phyloP scores from a whole-genome alignment of 78 protist species.

The Isochrysis galbana region DNA sequence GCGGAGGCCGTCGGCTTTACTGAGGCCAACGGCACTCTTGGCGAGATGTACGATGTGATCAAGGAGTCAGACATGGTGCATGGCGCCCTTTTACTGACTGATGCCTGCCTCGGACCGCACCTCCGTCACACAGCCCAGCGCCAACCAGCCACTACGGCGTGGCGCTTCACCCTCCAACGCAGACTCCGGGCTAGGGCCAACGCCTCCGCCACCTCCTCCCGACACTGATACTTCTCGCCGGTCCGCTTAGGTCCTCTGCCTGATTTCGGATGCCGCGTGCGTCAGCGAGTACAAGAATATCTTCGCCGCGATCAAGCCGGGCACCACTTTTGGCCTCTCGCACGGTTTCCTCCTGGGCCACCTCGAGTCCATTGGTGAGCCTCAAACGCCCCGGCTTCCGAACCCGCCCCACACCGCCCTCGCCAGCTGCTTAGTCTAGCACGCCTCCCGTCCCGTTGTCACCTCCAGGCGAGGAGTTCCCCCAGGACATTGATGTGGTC shows the following conservation, averaged over 20 bases:
- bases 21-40: constrained; percentile 29
- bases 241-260: constrained; percentile 31
- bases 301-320: constrained; percentile 15
- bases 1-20: constrained; percentile 12
- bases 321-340: not conserved
- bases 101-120: too few relatives aligned
- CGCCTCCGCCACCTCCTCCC: too few relatives aligned
- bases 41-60: constrained; percentile 14
- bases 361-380: not conserved
- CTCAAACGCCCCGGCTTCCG: not conserved
- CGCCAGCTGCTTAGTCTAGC: too few relatives aligned
- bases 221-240: too few relatives aligned
- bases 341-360: constrained; percentile 50
- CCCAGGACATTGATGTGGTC: constrained; percentile 32
- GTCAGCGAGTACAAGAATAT: constrained; percentile 25
- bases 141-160: too few relatives aligned
- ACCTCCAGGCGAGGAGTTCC: constrained; percentile 30
- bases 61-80: constrained; percentile 26
- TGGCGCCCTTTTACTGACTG: too few relatives aligned
- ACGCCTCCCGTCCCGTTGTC: too few relatives aligned
- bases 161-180: too few relatives aligned
- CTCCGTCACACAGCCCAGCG: too few relatives aligned
- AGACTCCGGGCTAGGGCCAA: too few relatives aligned
- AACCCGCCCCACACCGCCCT: not conserved
- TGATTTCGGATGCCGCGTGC: constrained; percentile 42